Evolutionary conservation across 2,329 filamentous ascomycete genomes (phyloP), one percentile per base, ranked within the genome.

Genomic region (Aspergillus phoenicis): DNA sequence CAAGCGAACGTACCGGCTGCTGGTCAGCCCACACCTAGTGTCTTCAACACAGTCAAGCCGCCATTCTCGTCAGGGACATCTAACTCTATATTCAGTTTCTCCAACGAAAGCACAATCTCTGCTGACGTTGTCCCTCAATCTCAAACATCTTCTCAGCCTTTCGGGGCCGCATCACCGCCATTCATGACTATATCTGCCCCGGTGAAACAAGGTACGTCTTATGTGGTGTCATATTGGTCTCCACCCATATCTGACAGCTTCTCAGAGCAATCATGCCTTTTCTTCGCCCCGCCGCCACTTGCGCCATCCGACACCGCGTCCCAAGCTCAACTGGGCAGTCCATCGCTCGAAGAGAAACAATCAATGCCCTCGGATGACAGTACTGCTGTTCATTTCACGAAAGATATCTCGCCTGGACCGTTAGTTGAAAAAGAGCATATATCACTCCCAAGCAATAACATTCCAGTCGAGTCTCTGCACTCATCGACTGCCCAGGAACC

Each of bases 141-240:
- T 39, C 49, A 49, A 49, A 15, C 11, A 49, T 5, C 24, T 3
- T 47, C 30, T 43, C 54, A 45, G 8, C 38, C 58, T 11, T 15
- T 15, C 17, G 59, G 30, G 28, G 24, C 47, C n/a, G 7, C 53
- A 13, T 33, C 49, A 8, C 22, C 53, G 33, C 55, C 61, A 1
- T 33, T 56, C 28, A 22, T 58, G 22, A 22, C 52, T 13, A 20
- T 49, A 6, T 62, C 60, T 36, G 52, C 48, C 22, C 41, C 64
- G 41, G 48, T 52, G 7, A 61, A 60, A 26, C 39, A 64, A 24
- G 66, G 66, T 68, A 64, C 22, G 62, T 45, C n/a, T 24, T 13
- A 26, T 49, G 8, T 1, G n/a, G 51, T 17, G n/a, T 7, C 36
- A 17, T 10, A 2, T 10, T 7, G 13, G 8, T 10, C 38, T 51